Conservation (phyloP, 345 rosid species). For the Kernera saxatilis region DNA sequence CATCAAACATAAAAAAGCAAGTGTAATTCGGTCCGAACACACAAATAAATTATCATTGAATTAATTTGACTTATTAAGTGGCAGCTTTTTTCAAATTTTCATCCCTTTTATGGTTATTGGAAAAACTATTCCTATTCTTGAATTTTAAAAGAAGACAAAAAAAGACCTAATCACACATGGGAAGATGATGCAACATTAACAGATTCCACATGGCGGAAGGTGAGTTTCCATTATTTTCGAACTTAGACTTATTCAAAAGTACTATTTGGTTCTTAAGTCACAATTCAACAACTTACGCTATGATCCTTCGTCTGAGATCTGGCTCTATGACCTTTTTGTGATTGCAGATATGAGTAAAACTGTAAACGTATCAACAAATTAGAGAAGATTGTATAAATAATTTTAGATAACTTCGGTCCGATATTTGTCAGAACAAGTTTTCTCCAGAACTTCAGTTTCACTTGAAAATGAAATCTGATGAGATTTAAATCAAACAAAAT, state of each 20-base stretch:
- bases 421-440: background rate
- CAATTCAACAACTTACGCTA: background rate
- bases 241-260: conserved; percentile 26
- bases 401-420: background rate
- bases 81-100: background rate
- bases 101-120: background rate
- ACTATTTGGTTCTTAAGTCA: conserved; percentile 9
- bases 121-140: background rate
- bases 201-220: conserved; percentile 29
- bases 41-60: background rate
- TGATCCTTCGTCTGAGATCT: background rate
- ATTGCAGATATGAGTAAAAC: background rate
- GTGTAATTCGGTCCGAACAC: background rate
- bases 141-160: background rate
- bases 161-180: conserved; percentile 27
- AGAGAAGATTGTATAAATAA: background rate
- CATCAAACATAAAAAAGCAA: background rate
- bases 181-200: conserved; percentile 26
- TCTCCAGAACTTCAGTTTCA: background rate
- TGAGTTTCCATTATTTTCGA: conserved; percentile 23
- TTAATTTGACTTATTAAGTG: background rate
- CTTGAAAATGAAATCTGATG: background rate
- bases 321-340: background rate
- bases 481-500: too few relatives aligned
- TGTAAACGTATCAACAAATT: background rate